Evolutionary conservation across 352 stramenopile genomes (phyloP).

Genomic region (Globisporangium uncinulatum): DNA sequence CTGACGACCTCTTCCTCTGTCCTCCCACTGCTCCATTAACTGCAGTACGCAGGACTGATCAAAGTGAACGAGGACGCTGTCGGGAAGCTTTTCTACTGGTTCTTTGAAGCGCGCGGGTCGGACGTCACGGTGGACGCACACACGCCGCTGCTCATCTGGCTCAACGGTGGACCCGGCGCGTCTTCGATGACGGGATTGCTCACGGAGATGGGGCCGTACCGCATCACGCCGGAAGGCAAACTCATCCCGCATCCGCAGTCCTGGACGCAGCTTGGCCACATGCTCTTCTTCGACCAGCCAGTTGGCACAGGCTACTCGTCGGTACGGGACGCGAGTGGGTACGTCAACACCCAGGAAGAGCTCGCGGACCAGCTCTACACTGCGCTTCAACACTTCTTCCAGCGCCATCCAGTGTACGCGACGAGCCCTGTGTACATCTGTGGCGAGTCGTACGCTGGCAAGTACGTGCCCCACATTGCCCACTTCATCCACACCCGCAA

Average conservation of each 20-base stretch:
- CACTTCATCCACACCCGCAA: conserved; percentile 92
- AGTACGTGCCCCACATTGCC: conserved; percentile 95
- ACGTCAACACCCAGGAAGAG: conserved; percentile 65
- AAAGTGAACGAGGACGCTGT: conserved; percentile 46
- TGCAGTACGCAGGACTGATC: conserved; percentile 66
- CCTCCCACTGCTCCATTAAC: too few species aligned
- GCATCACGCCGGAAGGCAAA: conserved; percentile 54
- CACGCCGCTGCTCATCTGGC: conserved; percentile 73
- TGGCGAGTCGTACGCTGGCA: conserved; percentile 95
- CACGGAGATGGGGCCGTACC: conserved; percentile 77
- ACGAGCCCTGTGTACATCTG: conserved; percentile 56
- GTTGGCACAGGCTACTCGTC: conserved; percentile 76
- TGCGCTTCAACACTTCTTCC: conserved; percentile 89
- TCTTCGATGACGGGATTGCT: conserved; percentile 80
- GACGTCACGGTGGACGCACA: conserved; percentile 29
- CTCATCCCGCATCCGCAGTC: conserved; percentile 62
- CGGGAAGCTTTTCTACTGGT: conserved; percentile 83
- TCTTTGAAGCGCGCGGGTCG: conserved; percentile 62
- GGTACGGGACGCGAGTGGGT: conserved; percentile 62
- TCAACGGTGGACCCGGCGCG: conserved; percentile 70
- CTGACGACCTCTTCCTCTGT: conserved; percentile 17
- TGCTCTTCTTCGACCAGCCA: conserved; percentile 83
- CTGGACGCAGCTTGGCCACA: conserved; percentile 74
- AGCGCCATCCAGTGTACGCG: conserved; percentile 81
- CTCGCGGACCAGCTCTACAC: conserved; percentile 87